Conservation (phyloP, 2,329 filamentous ascomycete genomes). For the Xylariales sp. region DNA sequence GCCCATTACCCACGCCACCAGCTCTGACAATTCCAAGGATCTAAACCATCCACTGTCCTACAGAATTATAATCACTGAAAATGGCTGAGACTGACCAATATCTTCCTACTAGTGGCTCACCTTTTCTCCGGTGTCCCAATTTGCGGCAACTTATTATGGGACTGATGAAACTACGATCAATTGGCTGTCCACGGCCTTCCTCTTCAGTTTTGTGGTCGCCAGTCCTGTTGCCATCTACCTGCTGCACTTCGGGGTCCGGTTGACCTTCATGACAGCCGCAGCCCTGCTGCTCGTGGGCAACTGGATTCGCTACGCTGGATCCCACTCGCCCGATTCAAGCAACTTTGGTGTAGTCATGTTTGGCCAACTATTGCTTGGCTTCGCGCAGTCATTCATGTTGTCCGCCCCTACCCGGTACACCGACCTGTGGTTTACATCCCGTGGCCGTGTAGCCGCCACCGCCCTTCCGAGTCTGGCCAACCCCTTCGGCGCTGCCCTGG, state of each 20-base stretch:
- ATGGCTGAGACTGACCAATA: background rate
- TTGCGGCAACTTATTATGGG: conserved; percentile 69
- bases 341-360: conserved; percentile 78
- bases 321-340: conserved; percentile 46
- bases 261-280: conserved; percentile 69
- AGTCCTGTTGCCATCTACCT: conserved; percentile 72
- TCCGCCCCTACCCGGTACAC: conserved; percentile 86
- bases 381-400: conserved; percentile 89
- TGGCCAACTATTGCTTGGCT: conserved; percentile 83
- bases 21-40: too few relatives aligned
- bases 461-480: conserved; percentile 83
- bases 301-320: conserved; percentile 84
- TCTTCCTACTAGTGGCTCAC: conserved; percentile 70
- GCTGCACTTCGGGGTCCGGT: conserved; percentile 75
- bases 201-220: conserved; percentile 75
- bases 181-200: conserved; percentile 85
- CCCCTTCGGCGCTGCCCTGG: conserved; percentile 82
- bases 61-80: too few relatives aligned
- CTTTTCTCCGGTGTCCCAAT: conserved; percentile 76
- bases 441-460: conserved; percentile 80
- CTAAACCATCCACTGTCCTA: too few relatives aligned
- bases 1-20: too few relatives aligned
- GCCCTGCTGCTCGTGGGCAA: conserved; percentile 76
- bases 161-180: conserved; percentile 77
- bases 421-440: conserved; percentile 88